These are phyloP conservation scores for Artemisia tridentata DNA, from an alignment of 129 eudicot genomes.

Conservation along the genomic window DNA sequence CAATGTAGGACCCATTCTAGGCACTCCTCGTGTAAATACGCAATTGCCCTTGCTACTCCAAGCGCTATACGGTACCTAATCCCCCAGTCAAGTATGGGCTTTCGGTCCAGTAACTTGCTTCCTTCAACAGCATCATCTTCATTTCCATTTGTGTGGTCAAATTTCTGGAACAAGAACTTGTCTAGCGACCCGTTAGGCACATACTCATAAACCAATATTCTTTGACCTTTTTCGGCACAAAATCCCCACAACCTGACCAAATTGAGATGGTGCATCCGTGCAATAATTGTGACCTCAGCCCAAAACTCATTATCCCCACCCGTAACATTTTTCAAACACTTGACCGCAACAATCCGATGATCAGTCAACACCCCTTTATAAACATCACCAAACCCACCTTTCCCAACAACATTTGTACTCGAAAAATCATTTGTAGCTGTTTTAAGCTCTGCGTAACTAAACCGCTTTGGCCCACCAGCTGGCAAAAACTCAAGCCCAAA, in stretches of 20 bases:
- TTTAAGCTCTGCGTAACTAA: slow-evolving; percentile 69
- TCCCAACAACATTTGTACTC: slow-evolving; percentile 51
- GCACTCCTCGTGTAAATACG: slow-evolving; percentile 89
- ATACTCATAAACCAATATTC: slow-evolving; percentile 83
- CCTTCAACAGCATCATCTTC: slow-evolving; percentile 18
- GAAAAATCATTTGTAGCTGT: slow-evolving; percentile 69
- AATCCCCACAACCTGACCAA: slow-evolving; percentile 90
- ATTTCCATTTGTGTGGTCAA: slow-evolving; percentile 11
- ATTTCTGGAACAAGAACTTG: slow-evolving; percentile 60
- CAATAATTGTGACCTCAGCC: slow-evolving; percentile 95
- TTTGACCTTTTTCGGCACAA: slow-evolving; percentile 80
- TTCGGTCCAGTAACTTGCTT: slow-evolving; percentile 23
- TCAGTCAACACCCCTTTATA: slow-evolving; percentile 73
- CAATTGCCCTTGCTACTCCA: slow-evolving; percentile 91
- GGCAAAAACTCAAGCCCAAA: slow-evolving; percentile 85
- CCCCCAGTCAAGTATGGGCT: slow-evolving; percentile 77
- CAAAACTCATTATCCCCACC: slow-evolving; percentile 87
- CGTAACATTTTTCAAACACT: slow-evolving; percentile 58
- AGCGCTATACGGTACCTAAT: slow-evolving; percentile 82
- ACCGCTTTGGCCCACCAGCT: slow-evolving; percentile 78
- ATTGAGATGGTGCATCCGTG: slow-evolving; percentile 93
- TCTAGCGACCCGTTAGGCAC: slow-evolving; percentile 89
- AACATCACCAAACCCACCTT: slow-evolving; percentile 85
- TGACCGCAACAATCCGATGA: slow-evolving; percentile 80
- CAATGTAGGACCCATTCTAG: slow-evolving; percentile 96